Percentiles rank a stretch among this genome's conserved stretches.
Conservation (phyloP, 106 monocot species). For the Vanilla planifolia region DNA sequence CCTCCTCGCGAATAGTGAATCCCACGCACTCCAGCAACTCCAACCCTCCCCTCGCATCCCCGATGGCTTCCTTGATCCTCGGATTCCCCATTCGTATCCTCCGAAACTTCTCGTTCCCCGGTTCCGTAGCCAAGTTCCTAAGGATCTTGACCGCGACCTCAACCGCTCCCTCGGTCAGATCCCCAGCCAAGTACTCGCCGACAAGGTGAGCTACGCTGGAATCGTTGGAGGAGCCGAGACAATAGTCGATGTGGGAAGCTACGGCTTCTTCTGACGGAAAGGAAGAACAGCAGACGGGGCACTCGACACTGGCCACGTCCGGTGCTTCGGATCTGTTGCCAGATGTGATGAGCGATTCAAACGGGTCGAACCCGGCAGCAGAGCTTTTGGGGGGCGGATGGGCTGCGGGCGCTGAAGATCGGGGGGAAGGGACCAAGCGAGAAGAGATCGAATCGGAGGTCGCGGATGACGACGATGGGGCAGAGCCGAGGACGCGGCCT, state of each 20-base stretch:
- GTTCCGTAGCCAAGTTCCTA: constrained; percentile 55
- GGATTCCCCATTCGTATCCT: constrained; percentile 83
- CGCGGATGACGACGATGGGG: constrained; percentile 21
- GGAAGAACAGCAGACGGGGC: constrained; percentile 42
- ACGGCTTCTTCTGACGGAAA: constrained; percentile 52
- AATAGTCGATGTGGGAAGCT: constrained; percentile 49
- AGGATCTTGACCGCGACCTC: constrained; percentile 56
- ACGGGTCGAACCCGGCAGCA: constrained; percentile 30
- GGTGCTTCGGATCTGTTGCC: background rate
- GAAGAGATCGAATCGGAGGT: constrained; percentile 6
- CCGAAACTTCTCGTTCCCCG: constrained; percentile 73
- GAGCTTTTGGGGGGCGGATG: constrained; percentile 6
- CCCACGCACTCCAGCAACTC: constrained; percentile 74
- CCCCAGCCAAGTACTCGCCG: constrained; percentile 32
- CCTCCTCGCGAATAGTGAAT: constrained; percentile 62
- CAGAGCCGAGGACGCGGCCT: constrained; percentile 73
- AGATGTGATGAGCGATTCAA: constrained; percentile 30
- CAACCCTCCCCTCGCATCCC: constrained; percentile 53
- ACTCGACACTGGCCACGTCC: constrained; percentile 17
- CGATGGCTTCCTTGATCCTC: constrained; percentile 78
- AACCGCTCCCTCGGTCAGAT: constrained; percentile 29
- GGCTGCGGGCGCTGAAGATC: background rate
- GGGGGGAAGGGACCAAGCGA: constrained; percentile 9
- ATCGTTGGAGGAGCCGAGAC: constrained; percentile 16
- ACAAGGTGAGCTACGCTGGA: constrained; percentile 14